Percentiles rank a stretch among this genome's conserved stretches.
phyloP scores from a whole-genome alignment of 1,284 basidiomycete species.

The Melampsora larici-populina region DNA sequence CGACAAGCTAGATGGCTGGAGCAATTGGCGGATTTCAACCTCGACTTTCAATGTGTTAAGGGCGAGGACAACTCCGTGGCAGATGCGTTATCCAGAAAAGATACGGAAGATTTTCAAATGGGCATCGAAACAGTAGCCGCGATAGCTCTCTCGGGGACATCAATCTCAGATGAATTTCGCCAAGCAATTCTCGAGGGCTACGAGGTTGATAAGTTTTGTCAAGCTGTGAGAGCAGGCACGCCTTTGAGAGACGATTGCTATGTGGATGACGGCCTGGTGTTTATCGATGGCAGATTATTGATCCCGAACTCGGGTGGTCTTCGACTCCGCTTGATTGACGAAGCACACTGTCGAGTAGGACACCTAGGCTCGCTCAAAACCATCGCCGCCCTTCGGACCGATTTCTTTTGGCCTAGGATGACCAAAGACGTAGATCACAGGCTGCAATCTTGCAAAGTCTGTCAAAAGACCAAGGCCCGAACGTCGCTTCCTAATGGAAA shows the following conservation, averaged over 20 bases:
- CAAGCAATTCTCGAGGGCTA: slow-evolving; percentile 34
- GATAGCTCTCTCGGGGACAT: slow-evolving; percentile 55
- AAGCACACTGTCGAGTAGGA: too few relatives aligned
- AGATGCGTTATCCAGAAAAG: too few relatives aligned
- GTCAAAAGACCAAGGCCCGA: not conserved
- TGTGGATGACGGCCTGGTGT: not conserved
- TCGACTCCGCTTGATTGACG: not conserved
- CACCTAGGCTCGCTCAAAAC: not conserved
- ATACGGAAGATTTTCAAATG: too few relatives aligned
- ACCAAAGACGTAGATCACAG: too few relatives aligned
- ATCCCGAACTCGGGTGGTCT: not conserved
- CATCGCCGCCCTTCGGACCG: not conserved
- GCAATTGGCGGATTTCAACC: too few relatives aligned
- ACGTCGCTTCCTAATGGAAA: too few relatives aligned
- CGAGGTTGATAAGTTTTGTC: not conserved
- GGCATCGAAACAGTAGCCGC: slow-evolving; percentile 55
- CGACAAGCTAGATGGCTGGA: too few relatives aligned
- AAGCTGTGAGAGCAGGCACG: not conserved
- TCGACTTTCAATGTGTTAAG: too few relatives aligned
- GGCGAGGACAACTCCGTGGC: too few relatives aligned
- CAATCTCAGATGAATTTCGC: slow-evolving; percentile 51
- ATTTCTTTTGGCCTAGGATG: not conserved
- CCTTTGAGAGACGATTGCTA: not conserved
- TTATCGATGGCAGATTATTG: not conserved
- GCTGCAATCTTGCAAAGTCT: not conserved